Base-by-base conservation (phyloP, 345 rosid species). In the Syzygium aromaticum region DNA sequence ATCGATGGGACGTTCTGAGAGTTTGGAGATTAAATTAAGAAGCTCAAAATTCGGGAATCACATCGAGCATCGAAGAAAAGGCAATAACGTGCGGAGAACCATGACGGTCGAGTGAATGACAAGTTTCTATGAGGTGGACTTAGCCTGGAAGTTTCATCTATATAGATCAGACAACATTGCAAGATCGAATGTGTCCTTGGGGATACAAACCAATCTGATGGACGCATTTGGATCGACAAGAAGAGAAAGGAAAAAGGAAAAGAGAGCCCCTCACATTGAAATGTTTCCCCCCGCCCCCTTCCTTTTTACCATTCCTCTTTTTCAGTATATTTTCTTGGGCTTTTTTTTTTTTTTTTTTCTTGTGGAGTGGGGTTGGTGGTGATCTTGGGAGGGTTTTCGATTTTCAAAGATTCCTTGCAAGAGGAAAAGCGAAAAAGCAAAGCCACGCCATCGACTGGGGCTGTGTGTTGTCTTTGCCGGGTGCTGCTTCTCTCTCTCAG, bases 391-490 rank as follows among this genome's bases (percentile, higher is more conserved):
- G 59, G 78, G 38, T 23, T 59, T 59, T 59, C 64, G 30, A 93
- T 91, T 92, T 93, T 92, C 93, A 92, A 92, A 94, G 95, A 94
- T 94, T 94, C 95, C 91, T 90, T 90, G 90, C 91, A 88, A 89
- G 89, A 84, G 84, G 84, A 87, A 89, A 91, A 77, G 84, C 51
- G 51, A 86, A 90, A 92, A 92, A 92, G 92, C 88, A 90, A 91
- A 91, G 91, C 90, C 87, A 87, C 90, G 86, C 84, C 92, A 90
- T 90, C 92, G 90, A 93, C 90, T 89, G n/a, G 63, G 22, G 52
- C 51, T 64, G 77, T 30, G 77, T 16, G 54, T 53, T 53, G 46
- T 59, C 28, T 51, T 67, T 33, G 80, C 82, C 82, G 82, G 82
- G 49, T 9, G 80, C 82, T 73, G 82, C 82, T 19, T 23, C 84